A percentile compares a stretch with the other conserved stretches of the same genome.
Conservation (phyloP, 2,329 filamentous ascomycete genomes). For the Apiospora phragmitis region DNA sequence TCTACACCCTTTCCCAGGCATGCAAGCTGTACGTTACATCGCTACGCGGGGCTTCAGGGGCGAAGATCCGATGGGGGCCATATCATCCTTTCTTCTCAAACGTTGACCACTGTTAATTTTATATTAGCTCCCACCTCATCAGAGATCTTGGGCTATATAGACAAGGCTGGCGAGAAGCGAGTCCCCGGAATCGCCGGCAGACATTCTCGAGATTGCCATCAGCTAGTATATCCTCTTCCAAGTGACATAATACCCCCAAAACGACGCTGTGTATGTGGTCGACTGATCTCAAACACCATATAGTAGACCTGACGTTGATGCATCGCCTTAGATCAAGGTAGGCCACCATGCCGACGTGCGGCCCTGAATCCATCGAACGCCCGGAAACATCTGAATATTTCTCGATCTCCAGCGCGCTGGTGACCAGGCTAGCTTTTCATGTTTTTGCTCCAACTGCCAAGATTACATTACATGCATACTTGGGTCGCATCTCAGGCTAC, state of each 20-base stretch:
- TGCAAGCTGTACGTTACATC: not conserved
- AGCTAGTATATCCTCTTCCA: too few species aligned
- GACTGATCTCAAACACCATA: not conserved
- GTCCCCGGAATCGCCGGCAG: too few species aligned
- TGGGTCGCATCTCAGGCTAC: not conserved
- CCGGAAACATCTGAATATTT: not conserved
- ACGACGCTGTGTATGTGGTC: not conserved
- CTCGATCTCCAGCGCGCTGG: not conserved
- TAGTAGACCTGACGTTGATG: not conserved
- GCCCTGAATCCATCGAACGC: not conserved
- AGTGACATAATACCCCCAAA: not conserved
- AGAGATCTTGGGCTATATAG: too few species aligned
- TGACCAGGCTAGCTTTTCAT: not conserved
- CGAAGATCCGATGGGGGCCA: not conserved
- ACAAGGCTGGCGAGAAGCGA: too few species aligned
- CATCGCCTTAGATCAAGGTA: not conserved
- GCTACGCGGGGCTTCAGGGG: not conserved
- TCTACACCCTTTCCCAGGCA: not conserved
- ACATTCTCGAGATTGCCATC: too few species aligned
- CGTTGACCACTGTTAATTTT: not conserved
- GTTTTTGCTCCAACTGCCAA: not conserved
- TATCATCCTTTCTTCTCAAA: not conserved
- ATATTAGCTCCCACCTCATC: too few species aligned
- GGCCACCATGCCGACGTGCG: not conserved
- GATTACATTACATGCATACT: not conserved